Percentiles rank a stretch among this genome's conserved stretches.
Conservation (phyloP, 805 yeast species). For the Wickerhamiella musiphila region DNA sequence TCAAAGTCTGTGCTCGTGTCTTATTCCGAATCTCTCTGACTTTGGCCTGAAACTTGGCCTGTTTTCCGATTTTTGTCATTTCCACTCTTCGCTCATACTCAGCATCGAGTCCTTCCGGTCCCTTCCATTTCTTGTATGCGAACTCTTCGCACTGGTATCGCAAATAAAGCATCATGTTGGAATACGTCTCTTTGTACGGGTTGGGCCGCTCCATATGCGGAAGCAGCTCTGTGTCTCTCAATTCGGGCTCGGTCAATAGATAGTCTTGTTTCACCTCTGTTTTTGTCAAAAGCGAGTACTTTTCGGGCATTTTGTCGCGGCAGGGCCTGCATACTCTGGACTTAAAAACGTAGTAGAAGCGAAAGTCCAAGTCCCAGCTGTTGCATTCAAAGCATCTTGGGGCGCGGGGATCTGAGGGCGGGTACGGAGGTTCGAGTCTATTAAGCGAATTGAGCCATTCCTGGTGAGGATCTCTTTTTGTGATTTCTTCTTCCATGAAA, state of each 20-base stretch:
- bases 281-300: constrained; percentile 78
- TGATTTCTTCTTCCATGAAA: constrained; percentile 26
- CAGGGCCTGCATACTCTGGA: constrained; percentile 70
- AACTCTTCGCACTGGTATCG: constrained; percentile 85
- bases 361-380: constrained; percentile 63
- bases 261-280: constrained; percentile 93
- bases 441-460: constrained; percentile 16
- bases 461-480: constrained; percentile 1
- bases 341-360: constrained; percentile 48
- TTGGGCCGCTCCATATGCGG: constrained; percentile 78
- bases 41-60: constrained; percentile 60
- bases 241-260: constrained; percentile 81
- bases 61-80: constrained; percentile 52
- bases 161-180: constrained; percentile 81
- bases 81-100: constrained; percentile 81
- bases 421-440: constrained; percentile 21
- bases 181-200: constrained; percentile 79
- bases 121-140: constrained; percentile 91
- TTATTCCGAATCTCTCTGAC: constrained; percentile 76
- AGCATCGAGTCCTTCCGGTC: constrained; percentile 70
- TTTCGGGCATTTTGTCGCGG: constrained; percentile 57
- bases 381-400: constrained; percentile 75
- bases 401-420: constrained; percentile 45
- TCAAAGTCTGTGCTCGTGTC: constrained; percentile 80
- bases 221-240: constrained; percentile 48